Percentiles rank a stretch among this genome's conserved stretches.
Evolutionary conservation across 805 yeast genomes (phyloP).

Genomic region (Pichia thaimueangensis): DNA sequence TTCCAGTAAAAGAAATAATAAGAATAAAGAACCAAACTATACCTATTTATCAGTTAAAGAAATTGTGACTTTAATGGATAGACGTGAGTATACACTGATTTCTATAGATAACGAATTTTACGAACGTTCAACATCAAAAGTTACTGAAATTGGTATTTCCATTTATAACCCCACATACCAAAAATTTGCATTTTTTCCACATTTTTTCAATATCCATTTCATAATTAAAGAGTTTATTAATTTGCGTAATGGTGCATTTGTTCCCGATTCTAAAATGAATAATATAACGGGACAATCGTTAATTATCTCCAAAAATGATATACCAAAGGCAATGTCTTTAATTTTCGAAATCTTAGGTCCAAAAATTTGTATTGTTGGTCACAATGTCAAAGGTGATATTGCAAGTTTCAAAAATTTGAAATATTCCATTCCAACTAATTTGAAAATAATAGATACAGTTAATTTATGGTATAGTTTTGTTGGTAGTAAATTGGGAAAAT

Average conservation of each 20-base stretch:
- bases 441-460: conserved; percentile 27
- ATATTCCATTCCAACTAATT: conserved; percentile 13
- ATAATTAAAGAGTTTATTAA: conserved; percentile 20
- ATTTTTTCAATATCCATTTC: conserved; percentile 25
- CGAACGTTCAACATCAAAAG: conserved; percentile 14
- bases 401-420: conserved; percentile 15
- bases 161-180: conserved; percentile 28
- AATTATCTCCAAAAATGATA: conserved; percentile 14
- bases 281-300: conserved; percentile 27
- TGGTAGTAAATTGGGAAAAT: conserved; percentile 11
- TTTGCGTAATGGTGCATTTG: conserved; percentile 21
- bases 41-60: conserved; percentile 19
- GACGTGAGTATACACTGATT: conserved; percentile 18
- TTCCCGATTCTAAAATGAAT: conserved; percentile 24
- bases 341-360: conserved; percentile 15
- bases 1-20: not conserved
- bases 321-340: conserved; percentile 14
- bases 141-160: conserved; percentile 28
- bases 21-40: not conserved
- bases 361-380: conserved; percentile 25
- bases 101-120: conserved; percentile 26
- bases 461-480: conserved; percentile 23
- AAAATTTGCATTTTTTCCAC: conserved; percentile 25
- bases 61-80: conserved; percentile 20
- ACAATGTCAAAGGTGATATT: conserved; percentile 25